These are phyloP conservation scores for Pluteus cervinus DNA, from an alignment of 768 basidiomycete genomes.

Conservation along the genomic window DNA sequence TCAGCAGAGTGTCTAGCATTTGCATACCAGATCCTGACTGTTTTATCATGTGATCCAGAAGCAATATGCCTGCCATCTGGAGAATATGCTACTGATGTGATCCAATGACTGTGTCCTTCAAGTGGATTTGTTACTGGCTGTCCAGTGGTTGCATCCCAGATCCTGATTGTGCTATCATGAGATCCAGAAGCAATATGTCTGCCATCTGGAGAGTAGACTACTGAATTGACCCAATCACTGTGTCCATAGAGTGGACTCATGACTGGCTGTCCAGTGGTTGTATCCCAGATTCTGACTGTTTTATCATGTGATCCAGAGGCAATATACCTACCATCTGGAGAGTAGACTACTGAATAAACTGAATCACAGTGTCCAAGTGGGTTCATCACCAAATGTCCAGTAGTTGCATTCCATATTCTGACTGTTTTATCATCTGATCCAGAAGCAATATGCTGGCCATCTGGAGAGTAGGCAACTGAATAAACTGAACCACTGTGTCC, in stretches of 20 bases:
- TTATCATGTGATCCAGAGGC: slow-evolving; percentile 1
- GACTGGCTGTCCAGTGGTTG: not conserved
- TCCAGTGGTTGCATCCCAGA: slow-evolving; percentile 1
- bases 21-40: too few species aligned
- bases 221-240: too few species aligned
- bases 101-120: too few species aligned
- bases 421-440: not conserved
- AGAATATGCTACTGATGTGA: too few species aligned
- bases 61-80: too few species aligned
- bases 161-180: not conserved
- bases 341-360: too few species aligned
- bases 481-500: too few species aligned
- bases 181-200: slow-evolving; percentile 2
- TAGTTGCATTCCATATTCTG: not conserved
- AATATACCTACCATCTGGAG: slow-evolving; percentile 1
- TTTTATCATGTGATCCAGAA: too few species aligned
- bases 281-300: not conserved
- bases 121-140: not conserved
- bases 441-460: slow-evolving; percentile 1
- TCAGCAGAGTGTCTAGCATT: too few species aligned
- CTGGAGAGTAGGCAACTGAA: not conserved
- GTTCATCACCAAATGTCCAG: not conserved
- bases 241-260: slow-evolving; percentile 1
- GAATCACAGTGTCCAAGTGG: too few species aligned
- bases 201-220: not conserved